Percentiles rank a stretch among this genome's conserved stretches.
These are phyloP conservation scores for Cardiospermum halicacabum DNA, from an alignment of 345 rosid genomes.

Conservation along the genomic window DNA sequence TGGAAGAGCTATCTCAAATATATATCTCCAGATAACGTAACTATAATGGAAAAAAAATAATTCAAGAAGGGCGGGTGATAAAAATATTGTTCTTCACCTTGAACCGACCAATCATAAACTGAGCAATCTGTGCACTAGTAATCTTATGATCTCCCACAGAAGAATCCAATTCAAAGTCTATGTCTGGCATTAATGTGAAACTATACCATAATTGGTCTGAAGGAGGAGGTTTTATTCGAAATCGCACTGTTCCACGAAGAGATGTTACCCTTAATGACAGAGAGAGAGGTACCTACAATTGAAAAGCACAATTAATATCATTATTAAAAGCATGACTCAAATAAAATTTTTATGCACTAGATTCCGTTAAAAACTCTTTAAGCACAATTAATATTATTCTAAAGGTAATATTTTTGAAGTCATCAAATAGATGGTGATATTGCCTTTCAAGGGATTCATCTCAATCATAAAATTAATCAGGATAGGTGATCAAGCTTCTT, in stretches of 20 bases:
- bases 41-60: background rate
- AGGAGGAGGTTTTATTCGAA: slow-evolving; percentile 90
- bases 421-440: background rate
- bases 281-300: slow-evolving; percentile 74
- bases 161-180: slow-evolving; percentile 71
- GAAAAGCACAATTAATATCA: slow-evolving; percentile 17
- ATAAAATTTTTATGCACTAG: background rate
- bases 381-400: too few relatives aligned
- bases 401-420: background rate
- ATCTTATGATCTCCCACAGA: slow-evolving; percentile 87
- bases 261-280: slow-evolving; percentile 75
- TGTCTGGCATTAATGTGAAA: slow-evolving; percentile 86
- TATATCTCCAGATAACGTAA: background rate
- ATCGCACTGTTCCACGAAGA: slow-evolving; percentile 73
- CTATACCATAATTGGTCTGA: slow-evolving; percentile 93
- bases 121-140: slow-evolving; percentile 57
- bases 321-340: background rate
- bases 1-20: background rate
- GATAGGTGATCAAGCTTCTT: background rate
- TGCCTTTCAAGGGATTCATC: background rate
- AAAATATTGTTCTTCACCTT: slow-evolving; percentile 48
- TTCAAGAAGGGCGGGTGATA: background rate
- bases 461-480: background rate
- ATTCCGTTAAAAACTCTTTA: background rate
- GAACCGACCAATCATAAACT: slow-evolving; percentile 65